A percentile compares a stretch with the other conserved stretches of the same genome.
Evolutionary conservation across 345 rosid species (phyloP).

Genomic region (Citrus australasica): DNA sequence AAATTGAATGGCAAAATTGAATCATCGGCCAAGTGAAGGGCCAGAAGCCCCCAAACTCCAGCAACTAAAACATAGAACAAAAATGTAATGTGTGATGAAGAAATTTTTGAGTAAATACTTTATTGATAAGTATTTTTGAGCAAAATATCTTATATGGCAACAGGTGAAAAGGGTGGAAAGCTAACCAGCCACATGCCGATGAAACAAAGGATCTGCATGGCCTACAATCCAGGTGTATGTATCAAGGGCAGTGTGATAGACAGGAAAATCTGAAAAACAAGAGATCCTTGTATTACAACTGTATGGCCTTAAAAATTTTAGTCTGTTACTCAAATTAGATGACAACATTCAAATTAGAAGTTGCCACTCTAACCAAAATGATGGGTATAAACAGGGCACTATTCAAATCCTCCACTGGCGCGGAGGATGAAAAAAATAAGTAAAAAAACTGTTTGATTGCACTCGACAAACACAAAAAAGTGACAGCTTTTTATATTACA

Average conservation of each 20-base stretch:
- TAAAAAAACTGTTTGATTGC: background rate
- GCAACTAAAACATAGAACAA: slow-evolving; percentile 49
- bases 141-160: background rate
- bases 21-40: slow-evolving; percentile 77
- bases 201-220: slow-evolving; percentile 73
- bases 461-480: background rate
- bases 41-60: slow-evolving; percentile 88
- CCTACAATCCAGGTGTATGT: slow-evolving; percentile 75
- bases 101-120: background rate
- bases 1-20: slow-evolving; percentile 71
- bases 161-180: slow-evolving; percentile 1
- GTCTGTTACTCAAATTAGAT: background rate
- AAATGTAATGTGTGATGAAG: background rate
- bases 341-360: background rate
- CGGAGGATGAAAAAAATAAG: background rate
- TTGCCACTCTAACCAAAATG: background rate
- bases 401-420: background rate
- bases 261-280: slow-evolving; percentile 70
- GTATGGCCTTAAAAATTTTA: background rate
- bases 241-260: slow-evolving; percentile 92
- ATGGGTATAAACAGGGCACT: background rate
- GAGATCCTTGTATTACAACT: slow-evolving; percentile 1
- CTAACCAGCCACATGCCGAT: slow-evolving; percentile 88
- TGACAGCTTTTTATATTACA: background rate
- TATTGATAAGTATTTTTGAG: background rate